Evolutionary conservation across 176 grass and related monocot species (phyloP).

Genomic region (Lolium multiflorum): DNA sequence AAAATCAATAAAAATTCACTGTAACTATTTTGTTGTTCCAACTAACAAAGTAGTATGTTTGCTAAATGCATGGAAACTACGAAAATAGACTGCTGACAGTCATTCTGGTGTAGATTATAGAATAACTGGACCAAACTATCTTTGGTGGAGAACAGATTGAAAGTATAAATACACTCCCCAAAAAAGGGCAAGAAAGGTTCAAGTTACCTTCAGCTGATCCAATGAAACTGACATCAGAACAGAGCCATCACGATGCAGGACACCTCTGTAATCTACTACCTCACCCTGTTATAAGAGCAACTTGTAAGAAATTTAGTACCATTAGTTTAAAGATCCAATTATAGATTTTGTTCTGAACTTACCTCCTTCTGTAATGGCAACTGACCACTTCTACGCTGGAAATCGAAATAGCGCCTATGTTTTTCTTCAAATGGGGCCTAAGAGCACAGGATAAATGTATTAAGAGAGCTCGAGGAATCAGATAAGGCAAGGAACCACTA

Average conservation of each 20-base stretch:
- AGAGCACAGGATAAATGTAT: conserved; percentile 36
- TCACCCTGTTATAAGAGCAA: conserved; percentile 62
- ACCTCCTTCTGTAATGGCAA: conserved; percentile 98
- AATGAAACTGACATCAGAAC: conserved; percentile 96
- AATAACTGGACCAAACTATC: not conserved
- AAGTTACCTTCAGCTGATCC: conserved; percentile 81
- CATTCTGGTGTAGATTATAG: conserved; percentile 25
- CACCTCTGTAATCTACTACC: conserved; percentile 95
- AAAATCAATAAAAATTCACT: not conserved
- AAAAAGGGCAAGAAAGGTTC: not conserved
- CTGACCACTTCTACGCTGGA: conserved; percentile 94
- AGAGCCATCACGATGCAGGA: conserved; percentile 97
- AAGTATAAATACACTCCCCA: conserved; percentile 8
- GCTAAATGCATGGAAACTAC: conserved; percentile 18
- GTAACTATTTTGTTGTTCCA: not conserved
- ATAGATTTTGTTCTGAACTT: conserved; percentile 34
- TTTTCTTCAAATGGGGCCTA: conserved; percentile 94
- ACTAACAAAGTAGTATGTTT: conserved; percentile 15
- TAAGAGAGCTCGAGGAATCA: conserved; percentile 22
- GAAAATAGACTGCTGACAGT: not conserved
- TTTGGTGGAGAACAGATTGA: not conserved
- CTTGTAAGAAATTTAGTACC: conserved; percentile 34
- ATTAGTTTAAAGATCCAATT: conserved; percentile 16
- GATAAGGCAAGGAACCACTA: conserved; percentile 13
- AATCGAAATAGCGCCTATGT: conserved; percentile 93